These are phyloP conservation scores for Isoetes taiwanensis DNA, from an alignment of 75 land plant genomes.

Conservation along the genomic window DNA sequence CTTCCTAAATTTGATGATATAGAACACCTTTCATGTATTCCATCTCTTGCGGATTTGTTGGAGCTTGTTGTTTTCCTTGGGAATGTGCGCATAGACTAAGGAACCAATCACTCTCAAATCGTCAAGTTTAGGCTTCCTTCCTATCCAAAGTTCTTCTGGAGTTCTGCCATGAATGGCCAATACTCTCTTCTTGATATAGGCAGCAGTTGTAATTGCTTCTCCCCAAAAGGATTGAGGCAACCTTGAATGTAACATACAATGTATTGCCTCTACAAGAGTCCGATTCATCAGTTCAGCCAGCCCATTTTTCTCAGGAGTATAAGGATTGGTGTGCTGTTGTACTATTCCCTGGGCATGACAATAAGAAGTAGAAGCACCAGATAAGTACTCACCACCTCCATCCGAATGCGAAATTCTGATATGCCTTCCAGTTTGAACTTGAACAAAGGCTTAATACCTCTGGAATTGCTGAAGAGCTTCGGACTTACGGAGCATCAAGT, in stretches of 20 bases:
- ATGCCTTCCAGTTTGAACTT: not conserved
- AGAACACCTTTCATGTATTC: too few relatives aligned
- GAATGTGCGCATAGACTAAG: too few relatives aligned
- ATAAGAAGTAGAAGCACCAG: not conserved
- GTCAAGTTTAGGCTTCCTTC: too few relatives aligned
- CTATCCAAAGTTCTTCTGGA: too few relatives aligned
- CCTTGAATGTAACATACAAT: not conserved
- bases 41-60: too few relatives aligned
- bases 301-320: too few relatives aligned
- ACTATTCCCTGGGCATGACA: constrained; percentile 9
- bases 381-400: constrained; percentile 19
- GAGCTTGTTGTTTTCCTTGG: too few relatives aligned
- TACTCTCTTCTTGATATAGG: too few relatives aligned
- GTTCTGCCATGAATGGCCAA: too few relatives aligned
- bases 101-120: too few relatives aligned
- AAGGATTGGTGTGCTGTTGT: constrained; percentile 9
- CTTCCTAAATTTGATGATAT: too few relatives aligned
- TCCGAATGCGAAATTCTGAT: constrained; percentile 7
- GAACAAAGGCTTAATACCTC: constrained; percentile 4
- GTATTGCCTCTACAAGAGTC: constrained; percentile 12
- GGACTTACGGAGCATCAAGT: not conserved
- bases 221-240: constrained; percentile 8
- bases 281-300: constrained; percentile 17
- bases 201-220: constrained; percentile 5
- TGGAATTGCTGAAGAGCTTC: constrained; percentile 1